Percentiles rank a stretch among this genome's conserved stretches.
phyloP scores from a whole-genome alignment of 176 grass and related monocot species.

The Hordeum vulgare region DNA sequence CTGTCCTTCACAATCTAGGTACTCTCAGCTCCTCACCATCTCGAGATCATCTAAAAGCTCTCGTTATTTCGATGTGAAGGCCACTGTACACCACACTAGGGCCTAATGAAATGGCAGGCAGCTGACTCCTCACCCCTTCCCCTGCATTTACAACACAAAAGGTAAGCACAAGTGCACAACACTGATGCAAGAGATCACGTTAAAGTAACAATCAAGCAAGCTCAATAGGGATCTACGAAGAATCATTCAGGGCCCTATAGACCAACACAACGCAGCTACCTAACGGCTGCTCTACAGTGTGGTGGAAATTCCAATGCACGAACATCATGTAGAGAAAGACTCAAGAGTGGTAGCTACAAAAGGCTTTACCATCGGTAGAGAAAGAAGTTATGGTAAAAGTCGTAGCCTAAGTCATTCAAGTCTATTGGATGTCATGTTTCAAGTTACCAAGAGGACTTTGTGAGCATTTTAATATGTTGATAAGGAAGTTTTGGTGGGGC shows the following conservation, averaged over 20 bases:
- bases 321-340: too few species aligned
- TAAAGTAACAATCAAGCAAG: not conserved
- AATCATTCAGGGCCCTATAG: not conserved
- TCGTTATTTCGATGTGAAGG: not conserved
- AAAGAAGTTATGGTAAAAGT: too few species aligned
- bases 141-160: constrained; percentile 14
- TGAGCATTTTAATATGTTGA: too few species aligned
- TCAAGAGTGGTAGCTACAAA: too few species aligned
- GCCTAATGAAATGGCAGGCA: not conserved
- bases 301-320: not conserved
- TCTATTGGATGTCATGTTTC: too few species aligned
- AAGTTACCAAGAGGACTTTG: too few species aligned
- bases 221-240: not conserved
- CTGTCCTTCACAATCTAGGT: constrained; percentile 40
- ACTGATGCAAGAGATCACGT: not conserved
- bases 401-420: too few species aligned
- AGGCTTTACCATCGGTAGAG: too few species aligned
- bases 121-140: not conserved
- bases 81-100: not conserved
- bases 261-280: not conserved
- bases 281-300: not conserved
- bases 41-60: constrained; percentile 18
- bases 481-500: too few species aligned
- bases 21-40: constrained; percentile 41
- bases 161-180: constrained; percentile 14